Conservation (phyloP, 2,329 filamentous ascomycete genomes). For the Ilyonectria robusta region DNA sequence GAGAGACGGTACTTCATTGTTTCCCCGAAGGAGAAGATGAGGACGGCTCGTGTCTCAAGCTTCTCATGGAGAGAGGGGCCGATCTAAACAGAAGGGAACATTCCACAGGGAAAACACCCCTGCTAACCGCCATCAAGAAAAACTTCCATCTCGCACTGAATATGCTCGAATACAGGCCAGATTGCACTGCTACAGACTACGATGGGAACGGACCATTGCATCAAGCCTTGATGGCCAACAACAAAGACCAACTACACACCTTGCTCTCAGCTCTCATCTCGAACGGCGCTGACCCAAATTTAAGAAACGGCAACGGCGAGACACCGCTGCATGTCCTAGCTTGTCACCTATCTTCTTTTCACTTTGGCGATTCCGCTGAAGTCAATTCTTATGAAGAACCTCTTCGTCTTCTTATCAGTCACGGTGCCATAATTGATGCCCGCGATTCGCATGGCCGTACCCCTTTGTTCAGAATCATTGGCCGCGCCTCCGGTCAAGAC, state of each 20-base stretch:
- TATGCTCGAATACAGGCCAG: conserved; percentile 1
- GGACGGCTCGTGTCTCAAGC: background rate
- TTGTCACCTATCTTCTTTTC: background rate
- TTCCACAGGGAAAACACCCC: background rate
- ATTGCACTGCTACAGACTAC: background rate
- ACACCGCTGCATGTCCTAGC: conserved; percentile 35
- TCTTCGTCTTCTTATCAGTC: background rate
- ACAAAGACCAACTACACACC: background rate
- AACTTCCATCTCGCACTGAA: background rate
- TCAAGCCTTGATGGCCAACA: background rate
- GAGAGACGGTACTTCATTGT: conserved; percentile 7
- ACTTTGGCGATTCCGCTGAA: background rate
- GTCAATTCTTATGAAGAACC: background rate
- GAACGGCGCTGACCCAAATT: conserved; percentile 2
- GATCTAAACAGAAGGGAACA: conserved; percentile 11
- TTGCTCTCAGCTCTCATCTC: conserved; percentile 4
- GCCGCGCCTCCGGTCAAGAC: background rate
- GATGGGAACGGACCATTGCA: conserved; percentile 16
- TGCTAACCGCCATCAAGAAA: background rate
- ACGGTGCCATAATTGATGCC: conserved; percentile 25
- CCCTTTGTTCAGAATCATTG: conserved; percentile 22
- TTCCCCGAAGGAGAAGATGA: background rate
- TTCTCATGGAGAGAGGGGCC: conserved; percentile 3
- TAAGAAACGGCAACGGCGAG: conserved; percentile 21
- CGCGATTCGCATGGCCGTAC: conserved; percentile 28